Base-by-base conservation (phyloP, 2,329 filamentous ascomycete species). In the Scedosporium boydii region DNA sequence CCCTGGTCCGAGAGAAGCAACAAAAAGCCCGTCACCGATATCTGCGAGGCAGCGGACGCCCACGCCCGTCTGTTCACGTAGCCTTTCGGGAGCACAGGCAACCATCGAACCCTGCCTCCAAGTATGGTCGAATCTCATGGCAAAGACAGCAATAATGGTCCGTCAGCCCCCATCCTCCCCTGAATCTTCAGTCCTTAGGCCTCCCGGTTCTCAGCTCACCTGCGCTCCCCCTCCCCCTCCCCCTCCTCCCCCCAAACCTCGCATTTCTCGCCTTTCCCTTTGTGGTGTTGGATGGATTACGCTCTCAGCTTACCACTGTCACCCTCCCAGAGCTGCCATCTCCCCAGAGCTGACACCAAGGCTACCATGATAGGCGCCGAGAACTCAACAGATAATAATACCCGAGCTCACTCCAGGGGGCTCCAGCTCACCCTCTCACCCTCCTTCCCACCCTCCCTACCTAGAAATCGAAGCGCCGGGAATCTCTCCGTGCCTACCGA, bases 381-480 rank as follows among this genome's bases (percentile, higher is more conserved):
- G 14, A 46, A 62, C 23, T 38, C 51, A 7, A 56, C 23, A 53
- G 55, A 59, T 6, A 48, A 58, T 38, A 38, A 55, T 27, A 16
- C 51, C 12, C 27, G 70, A 68, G 64, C 69, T 75, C 63, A 70
- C 72, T 63, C 70, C 74, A 70, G 75, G 75, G 69, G 79, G 76
- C 63, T 75, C 68, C 78, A 78, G 70, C 76, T 81, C 65, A 69
- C 75, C 62, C 74, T 78, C 51, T 73, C 78, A 57, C 71, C 84
- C 63, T 77, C 80, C 64, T 75, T 87, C 51, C 73, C 78, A 57
- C 71, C 84, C 63, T 77, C 80, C 64, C 75, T 87, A 62, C 84
- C 84, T 63, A 87, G 87, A 74, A 87, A 87, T 72, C 79, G 82
- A 69, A 87, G 85, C 71, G 87, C 85, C n/a, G 81, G 83, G 60